These are phyloP conservation scores for Lasiodiplodia gonubiensis DNA, from an alignment of 2,329 filamentous ascomycete species.

Conservation along the genomic window DNA sequence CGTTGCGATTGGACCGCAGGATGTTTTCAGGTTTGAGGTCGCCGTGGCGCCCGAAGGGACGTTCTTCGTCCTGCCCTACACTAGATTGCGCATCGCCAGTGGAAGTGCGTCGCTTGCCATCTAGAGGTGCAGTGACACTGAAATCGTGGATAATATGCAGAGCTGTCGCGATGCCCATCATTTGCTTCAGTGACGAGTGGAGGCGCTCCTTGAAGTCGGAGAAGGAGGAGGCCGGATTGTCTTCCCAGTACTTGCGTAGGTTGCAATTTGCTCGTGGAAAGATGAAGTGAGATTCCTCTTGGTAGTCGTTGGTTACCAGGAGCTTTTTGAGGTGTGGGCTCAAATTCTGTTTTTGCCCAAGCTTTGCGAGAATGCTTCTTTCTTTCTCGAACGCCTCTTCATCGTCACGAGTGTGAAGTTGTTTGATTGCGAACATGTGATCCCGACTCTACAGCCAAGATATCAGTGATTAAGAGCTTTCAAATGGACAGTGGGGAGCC, in stretches of 20 bases:
- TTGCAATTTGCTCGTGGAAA: constrained; percentile 16
- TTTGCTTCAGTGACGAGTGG: constrained; percentile 4
- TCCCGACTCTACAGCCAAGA: neutral
- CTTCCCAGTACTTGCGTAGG: constrained; percentile 5
- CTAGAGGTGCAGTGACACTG: neutral
- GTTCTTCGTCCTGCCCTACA: constrained; percentile 21
- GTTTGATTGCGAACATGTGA: neutral
- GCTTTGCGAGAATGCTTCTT: too few species aligned
- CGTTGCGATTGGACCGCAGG: constrained; percentile 36
- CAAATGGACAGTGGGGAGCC: neutral
- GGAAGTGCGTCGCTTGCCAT: neutral
- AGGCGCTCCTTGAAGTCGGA: neutral
- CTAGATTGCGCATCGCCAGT: neutral
- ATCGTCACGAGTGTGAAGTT: neutral
- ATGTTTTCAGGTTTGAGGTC: constrained; percentile 49
- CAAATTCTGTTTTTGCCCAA: too few species aligned
- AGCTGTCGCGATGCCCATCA: neutral
- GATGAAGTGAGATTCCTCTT: neutral
- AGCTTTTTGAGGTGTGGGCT: constrained; percentile 3
- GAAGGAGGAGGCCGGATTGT: neutral
- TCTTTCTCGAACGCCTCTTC: neutral
- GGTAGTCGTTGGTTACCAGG: neutral
- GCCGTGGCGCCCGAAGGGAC: constrained; percentile 43
- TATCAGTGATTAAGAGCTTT: neutral
- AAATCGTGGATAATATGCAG: constrained; percentile 5